These are phyloP conservation scores for Pyricularia grisea DNA, from an alignment of 2,329 filamentous ascomycete genomes.

Conservation along the genomic window DNA sequence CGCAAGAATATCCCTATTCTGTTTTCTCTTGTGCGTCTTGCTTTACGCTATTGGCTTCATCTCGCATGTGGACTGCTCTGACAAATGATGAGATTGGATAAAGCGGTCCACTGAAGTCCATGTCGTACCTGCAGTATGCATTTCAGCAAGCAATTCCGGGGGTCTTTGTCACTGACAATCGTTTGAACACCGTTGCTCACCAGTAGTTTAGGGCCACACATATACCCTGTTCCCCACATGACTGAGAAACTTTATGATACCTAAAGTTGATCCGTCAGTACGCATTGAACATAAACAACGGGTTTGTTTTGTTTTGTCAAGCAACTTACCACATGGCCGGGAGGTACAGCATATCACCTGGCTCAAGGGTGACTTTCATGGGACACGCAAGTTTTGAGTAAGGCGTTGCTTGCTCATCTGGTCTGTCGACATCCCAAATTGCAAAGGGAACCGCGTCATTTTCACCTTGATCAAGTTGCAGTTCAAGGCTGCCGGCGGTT, in stretches of 20 bases:
- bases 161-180: neutral
- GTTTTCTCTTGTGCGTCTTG: neutral
- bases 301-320: neutral
- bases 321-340: constrained; percentile 63
- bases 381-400: constrained; percentile 53
- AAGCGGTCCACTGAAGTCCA: constrained; percentile 63
- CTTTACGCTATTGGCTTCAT: neutral
- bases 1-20: neutral
- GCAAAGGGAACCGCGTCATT: constrained; percentile 51
- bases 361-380: constrained; percentile 56
- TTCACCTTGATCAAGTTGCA: constrained; percentile 22
- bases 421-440: constrained; percentile 63
- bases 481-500: constrained; percentile 13
- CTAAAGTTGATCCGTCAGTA: constrained; percentile 19
- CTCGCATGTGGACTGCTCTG: constrained; percentile 19
- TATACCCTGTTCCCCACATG: constrained; percentile 56
- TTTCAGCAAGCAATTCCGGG: neutral
- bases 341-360: constrained; percentile 75
- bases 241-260: constrained; percentile 76
- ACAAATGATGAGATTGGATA: constrained; percentile 53
- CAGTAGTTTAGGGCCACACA: constrained; percentile 79
- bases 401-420: constrained; percentile 35
- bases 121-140: constrained; percentile 54
- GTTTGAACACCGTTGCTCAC: constrained; percentile 27
- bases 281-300: neutral